Evolutionary conservation across 2,329 filamentous ascomycete genomes (phyloP).

Genomic region (Apiospora marii): DNA sequence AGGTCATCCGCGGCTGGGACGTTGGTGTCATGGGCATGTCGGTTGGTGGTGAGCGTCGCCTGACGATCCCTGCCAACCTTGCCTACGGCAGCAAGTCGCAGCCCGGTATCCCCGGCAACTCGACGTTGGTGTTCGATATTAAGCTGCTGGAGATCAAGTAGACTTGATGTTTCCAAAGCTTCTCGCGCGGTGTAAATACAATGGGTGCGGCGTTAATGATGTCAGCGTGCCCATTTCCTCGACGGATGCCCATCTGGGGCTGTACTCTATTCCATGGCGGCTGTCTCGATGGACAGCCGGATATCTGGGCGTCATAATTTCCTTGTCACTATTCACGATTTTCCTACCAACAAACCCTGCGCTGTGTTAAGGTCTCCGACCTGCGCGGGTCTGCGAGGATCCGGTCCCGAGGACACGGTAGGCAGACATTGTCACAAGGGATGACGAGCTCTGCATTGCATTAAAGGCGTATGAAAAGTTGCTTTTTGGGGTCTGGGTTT

Average conservation of each 20-base stretch:
- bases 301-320: conserved; percentile 23
- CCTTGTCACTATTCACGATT: conserved; percentile 19
- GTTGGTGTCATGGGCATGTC: conserved; percentile 92
- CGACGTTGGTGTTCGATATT: conserved; percentile 89
- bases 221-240: conserved; percentile 35
- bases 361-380: conserved; percentile 56
- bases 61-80: conserved; percentile 85
- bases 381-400: conserved; percentile 53
- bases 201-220: conserved; percentile 24
- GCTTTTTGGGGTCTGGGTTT: conserved; percentile 39
- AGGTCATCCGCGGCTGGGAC: conserved; percentile 99
- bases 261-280: conserved; percentile 37
- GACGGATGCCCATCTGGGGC: conserved; percentile 24
- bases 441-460: conserved; percentile 62
- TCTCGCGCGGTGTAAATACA: conserved; percentile 15
- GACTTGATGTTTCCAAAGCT: conserved; percentile 37
- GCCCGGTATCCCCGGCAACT: conserved; percentile 90
- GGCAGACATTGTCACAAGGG: conserved; percentile 51
- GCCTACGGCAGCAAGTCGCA: conserved; percentile 88
- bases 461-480: conserved; percentile 56
- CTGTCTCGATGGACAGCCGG: conserved; percentile 7
- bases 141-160: conserved; percentile 87
- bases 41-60: conserved; percentile 89
- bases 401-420: conserved; percentile 44
- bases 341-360: conserved; percentile 32